These are phyloP conservation scores for Hygrocybe coccinea DNA, from an alignment of 768 basidiomycete genomes.

Conservation along the genomic window DNA sequence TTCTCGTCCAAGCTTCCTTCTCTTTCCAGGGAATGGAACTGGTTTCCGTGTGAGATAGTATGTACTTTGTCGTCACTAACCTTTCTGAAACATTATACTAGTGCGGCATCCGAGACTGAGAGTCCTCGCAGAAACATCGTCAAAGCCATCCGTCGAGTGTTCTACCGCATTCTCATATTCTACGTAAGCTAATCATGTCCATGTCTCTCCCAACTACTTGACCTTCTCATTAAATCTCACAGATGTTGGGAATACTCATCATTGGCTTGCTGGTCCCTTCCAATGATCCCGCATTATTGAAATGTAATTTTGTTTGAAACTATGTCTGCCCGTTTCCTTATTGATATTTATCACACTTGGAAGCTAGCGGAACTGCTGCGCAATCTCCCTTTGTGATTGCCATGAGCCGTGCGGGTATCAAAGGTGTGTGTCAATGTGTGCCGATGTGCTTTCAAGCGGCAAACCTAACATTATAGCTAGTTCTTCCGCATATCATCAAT, in stretches of 20 bases:
- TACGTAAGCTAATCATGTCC: slow-evolving; percentile 43
- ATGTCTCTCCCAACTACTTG: background rate
- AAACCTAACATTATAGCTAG: slow-evolving; percentile 19
- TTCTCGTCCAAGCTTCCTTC: slow-evolving; percentile 57
- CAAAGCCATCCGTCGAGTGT: slow-evolving; percentile 70
- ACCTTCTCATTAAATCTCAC: background rate
- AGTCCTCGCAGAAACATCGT: slow-evolving; percentile 76
- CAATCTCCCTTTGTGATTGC: slow-evolving; percentile 84
- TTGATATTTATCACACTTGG: background rate
- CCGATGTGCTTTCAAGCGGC: slow-evolving; percentile 11
- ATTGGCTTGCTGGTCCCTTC: slow-evolving; percentile 78
- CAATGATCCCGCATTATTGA: slow-evolving; percentile 50
- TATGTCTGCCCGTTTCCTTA: too few species aligned
- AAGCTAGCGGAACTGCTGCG: slow-evolving; percentile 57
- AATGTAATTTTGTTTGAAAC: slow-evolving; percentile 16
- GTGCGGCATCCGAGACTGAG: slow-evolving; percentile 73
- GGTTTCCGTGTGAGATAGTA: slow-evolving; percentile 54
- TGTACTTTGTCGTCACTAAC: background rate
- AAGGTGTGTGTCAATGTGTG: slow-evolving; percentile 35
- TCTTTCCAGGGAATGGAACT: slow-evolving; percentile 77
- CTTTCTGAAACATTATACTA: slow-evolving; percentile 20
- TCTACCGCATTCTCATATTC: slow-evolving; percentile 76
- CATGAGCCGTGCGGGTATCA: slow-evolving; percentile 65
- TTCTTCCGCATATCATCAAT: slow-evolving; percentile 66
- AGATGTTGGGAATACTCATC: slow-evolving; percentile 67